Conservation (phyloP, 371 early-diverging fungal genomes). For the Actinomucor elegans region DNA sequence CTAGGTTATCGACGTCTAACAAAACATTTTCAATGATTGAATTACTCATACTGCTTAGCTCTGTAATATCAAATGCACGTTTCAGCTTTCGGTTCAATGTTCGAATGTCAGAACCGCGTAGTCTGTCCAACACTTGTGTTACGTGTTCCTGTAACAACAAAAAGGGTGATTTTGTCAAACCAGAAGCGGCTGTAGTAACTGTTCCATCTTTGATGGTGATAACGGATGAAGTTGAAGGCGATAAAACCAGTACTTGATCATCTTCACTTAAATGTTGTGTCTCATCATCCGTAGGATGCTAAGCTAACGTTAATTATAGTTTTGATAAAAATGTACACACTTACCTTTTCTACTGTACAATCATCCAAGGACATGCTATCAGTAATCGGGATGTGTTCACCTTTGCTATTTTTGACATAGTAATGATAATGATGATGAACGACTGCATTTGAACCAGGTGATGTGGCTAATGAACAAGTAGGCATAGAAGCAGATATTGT, state of each 20-base stretch:
- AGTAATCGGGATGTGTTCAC: not conserved
- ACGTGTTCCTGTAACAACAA: constrained; percentile 17
- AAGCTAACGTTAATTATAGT: too few relatives aligned
- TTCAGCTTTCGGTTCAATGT: constrained; percentile 57
- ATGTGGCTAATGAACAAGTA: not conserved
- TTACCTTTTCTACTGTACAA: not conserved
- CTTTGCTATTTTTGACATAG: constrained; percentile 21
- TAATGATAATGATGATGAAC: constrained; percentile 51
- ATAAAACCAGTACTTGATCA: not conserved
- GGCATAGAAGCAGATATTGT: constrained; percentile 22
- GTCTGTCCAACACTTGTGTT: constrained; percentile 38
- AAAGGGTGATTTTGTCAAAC: constrained; percentile 4
- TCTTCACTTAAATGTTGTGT: too few relatives aligned
- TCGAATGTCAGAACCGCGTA: constrained; percentile 55
- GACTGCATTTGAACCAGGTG: constrained; percentile 14
- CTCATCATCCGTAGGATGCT: too few relatives aligned
- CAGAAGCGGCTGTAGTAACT: not conserved
- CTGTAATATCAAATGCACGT: constrained; percentile 70
- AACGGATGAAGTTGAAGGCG: constrained; percentile 8
- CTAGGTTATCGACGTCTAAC: constrained; percentile 56
- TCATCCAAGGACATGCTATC: constrained; percentile 22
- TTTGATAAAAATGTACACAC: too few relatives aligned
- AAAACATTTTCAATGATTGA: constrained; percentile 67
- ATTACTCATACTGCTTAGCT: constrained; percentile 71
- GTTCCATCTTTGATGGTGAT: constrained; percentile 5